Percentiles rank a stretch among this genome's conserved stretches.
Evolutionary conservation across 345 rosid species (phyloP).

Genomic region (Garcia nutans): DNA sequence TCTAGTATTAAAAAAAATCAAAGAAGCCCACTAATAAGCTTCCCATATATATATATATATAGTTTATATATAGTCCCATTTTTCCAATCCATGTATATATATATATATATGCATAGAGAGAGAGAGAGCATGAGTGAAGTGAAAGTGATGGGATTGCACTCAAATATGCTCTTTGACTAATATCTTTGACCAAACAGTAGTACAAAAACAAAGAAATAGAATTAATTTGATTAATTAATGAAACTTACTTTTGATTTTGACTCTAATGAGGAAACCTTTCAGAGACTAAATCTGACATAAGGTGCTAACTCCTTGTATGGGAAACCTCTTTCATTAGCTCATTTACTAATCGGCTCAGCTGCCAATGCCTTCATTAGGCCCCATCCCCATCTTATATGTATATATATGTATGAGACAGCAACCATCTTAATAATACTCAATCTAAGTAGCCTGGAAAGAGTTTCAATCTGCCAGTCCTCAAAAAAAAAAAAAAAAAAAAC

Average conservation of each 20-base stretch:
- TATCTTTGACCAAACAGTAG: conserved; percentile 41
- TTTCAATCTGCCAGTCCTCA: too few relatives aligned
- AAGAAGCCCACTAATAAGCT: too few relatives aligned
- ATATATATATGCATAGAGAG: too few relatives aligned
- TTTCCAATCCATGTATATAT: not conserved
- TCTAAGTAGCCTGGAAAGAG: too few relatives aligned
- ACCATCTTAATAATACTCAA: too few relatives aligned
- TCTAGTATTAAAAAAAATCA: too few relatives aligned
- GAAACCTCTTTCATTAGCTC: not conserved
- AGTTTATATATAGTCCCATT: not conserved
- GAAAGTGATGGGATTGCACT: conserved; percentile 44
- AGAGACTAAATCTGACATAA: not conserved
- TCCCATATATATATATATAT: too few relatives aligned
- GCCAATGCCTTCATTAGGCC: too few relatives aligned
- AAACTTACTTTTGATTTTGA: not conserved
- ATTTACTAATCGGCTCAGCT: too few relatives aligned
- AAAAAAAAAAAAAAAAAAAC: too few relatives aligned
- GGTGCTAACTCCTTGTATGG: not conserved
- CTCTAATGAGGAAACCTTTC: not conserved
- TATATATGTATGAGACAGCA: too few relatives aligned
- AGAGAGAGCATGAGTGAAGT: not conserved
- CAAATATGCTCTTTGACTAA: conserved; percentile 47
- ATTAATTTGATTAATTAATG: conserved; percentile 7
- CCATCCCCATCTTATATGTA: too few relatives aligned
- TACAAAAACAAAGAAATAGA: not conserved